Percentiles rank a stretch among this genome's conserved stretches.
phyloP scores from a whole-genome alignment of 2,329 filamentous ascomycete genomes.

The Penicillium carneum region DNA sequence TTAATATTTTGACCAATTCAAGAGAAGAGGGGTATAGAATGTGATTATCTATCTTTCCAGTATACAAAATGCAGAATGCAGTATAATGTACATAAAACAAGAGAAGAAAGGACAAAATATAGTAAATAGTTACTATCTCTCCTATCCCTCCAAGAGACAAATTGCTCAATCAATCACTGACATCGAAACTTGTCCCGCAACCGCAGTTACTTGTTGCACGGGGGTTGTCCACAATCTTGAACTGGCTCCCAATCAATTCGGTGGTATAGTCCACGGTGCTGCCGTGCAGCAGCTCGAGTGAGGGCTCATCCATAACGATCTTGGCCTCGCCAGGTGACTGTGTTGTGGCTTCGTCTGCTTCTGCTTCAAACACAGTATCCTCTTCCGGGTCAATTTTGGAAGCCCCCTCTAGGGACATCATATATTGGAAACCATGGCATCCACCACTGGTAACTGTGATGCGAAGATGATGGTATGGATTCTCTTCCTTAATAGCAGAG shows the following conservation, averaged over 20 bases:
- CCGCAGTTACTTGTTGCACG: constrained; percentile 91
- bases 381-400: constrained; percentile 71
- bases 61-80: constrained; percentile 18
- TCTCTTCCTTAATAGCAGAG: constrained; percentile 54
- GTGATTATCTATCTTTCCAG: constrained; percentile 34
- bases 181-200: constrained; percentile 96
- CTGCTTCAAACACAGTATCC: constrained; percentile 84
- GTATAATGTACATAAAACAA: constrained; percentile 31
- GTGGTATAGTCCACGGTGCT: constrained; percentile 96
- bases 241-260: constrained; percentile 93
- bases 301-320: constrained; percentile 86
- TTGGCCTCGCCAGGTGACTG: constrained; percentile 67
- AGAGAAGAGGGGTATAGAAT: constrained; percentile 39
- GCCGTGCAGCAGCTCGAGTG: constrained; percentile 85
- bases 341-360: constrained; percentile 44
- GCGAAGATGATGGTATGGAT: constrained; percentile 84
- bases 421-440: constrained; percentile 96
- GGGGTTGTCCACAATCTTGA: constrained; percentile 95
- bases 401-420: constrained; percentile 78
- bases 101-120: constrained; percentile 7
- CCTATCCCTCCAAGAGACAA: neutral
- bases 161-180: constrained; percentile 68
- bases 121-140: neutral
- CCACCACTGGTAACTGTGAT: constrained; percentile 92
- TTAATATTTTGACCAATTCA: neutral